These are phyloP conservation scores for Bassia scoparia DNA, from an alignment of 148 eudicot species.

Conservation along the genomic window DNA sequence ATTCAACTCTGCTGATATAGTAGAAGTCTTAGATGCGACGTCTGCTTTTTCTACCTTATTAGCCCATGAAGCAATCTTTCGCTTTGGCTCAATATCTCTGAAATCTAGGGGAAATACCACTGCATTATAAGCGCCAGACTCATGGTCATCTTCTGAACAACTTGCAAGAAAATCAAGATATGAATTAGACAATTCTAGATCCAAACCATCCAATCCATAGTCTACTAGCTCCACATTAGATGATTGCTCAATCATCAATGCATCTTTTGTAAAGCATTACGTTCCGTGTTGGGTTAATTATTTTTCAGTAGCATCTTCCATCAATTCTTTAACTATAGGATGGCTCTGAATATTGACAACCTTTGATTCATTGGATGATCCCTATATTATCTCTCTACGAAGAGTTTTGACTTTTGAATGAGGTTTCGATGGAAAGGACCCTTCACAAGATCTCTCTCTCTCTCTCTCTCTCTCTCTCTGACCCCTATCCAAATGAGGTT, in stretches of 20 bases:
- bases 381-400: too few species aligned
- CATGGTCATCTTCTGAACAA: neutral
- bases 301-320: neutral
- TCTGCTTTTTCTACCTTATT: neutral
- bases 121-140: neutral
- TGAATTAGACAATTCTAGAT: neutral
- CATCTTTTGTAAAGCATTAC: neutral
- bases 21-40: neutral
- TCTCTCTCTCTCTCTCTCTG: too few species aligned
- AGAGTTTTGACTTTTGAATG: too few species aligned
- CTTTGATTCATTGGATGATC: too few species aligned
- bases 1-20: neutral
- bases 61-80: neutral
- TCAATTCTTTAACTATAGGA: too few species aligned
- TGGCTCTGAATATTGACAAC: too few species aligned
- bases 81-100: neutral
- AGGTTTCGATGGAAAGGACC: neutral
- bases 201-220: neutral
- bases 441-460: neutral
- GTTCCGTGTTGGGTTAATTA: neutral
- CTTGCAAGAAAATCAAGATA: neutral
- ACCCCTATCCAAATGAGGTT: neutral
- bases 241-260: neutral
- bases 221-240: neutral
- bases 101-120: neutral